Base-by-base conservation (phyloP, 2,329 filamentous ascomycete species). In the Alternaria sp. region DNA sequence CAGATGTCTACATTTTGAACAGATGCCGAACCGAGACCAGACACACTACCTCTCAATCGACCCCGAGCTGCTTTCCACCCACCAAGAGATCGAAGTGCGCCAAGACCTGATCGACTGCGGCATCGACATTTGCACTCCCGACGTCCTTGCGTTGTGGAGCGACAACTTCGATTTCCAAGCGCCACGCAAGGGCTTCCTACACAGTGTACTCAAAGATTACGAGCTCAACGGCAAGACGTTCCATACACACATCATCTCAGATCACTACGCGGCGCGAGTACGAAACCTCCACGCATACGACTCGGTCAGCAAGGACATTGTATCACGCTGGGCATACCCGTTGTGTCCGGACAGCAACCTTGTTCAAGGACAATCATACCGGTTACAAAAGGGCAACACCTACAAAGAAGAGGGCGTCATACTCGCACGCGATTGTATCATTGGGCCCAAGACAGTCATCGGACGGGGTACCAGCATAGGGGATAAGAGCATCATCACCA, bases 181-280 rank as follows among this genome's bases (percentile, higher is more conserved):
- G 7, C 92, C 94, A 1, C 86, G 93, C 54, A 90, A 89, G 70
- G 92, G 96, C 71, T 97, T 97, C 70, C 80, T 99, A 34, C 91
- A 93, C 74, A 93, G 93, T 58, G 93, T 98, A 1, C 81, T 99
- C 53, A 97, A 97, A 80, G 95, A 99, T 76, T 97, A 92, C 81
- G 95, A 99, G 75, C 83, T 98, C 56, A 98, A 98, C 76, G 93
- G 93, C 58, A 97, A 98, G 81, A 93, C 92, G n/a, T 92, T 99
- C 51, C 93, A 97, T 75, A 90, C 92, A 2, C 90, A 98, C 70
- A 89, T 98, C 63, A 82, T 96, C 42, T 85, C 88, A 34, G 86
- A 93, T 51, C 88, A 92, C 58, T 99, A 98, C 73, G 91, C 92
- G 1, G 93, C 93, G 1, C 85, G 95, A 63, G 93, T 92, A 11